Percentiles rank a stretch among this genome's conserved stretches.
Evolutionary conservation across 176 grass and related monocot species (phyloP).

Genomic region (Raddia distichophylla): DNA sequence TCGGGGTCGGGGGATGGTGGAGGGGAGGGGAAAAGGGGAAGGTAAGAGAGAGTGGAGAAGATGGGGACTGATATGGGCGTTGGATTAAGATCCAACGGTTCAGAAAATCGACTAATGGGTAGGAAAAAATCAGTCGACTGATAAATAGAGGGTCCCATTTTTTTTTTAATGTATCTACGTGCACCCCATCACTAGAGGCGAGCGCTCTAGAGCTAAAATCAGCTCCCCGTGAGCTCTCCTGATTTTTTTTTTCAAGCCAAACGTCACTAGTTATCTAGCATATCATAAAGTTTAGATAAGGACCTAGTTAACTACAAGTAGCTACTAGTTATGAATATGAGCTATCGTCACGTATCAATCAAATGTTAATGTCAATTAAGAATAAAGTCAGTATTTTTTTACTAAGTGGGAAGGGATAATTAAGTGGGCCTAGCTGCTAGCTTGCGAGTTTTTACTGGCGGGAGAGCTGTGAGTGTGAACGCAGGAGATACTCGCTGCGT

Average conservation of each 20-base stretch:
- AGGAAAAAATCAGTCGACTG: no score
- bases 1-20: no score
- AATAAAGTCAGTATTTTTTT: not conserved
- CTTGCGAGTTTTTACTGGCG: not conserved
- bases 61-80: no score
- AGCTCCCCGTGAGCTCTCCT: not conserved
- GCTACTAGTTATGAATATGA: no score
- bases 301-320: not conserved
- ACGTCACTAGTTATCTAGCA: not conserved
- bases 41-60: no score
- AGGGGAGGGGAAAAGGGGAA: no score
- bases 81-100: no score
- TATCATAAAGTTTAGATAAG: not conserved
- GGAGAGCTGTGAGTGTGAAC: conserved; percentile 45
- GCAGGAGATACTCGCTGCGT: conserved; percentile 27
- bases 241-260: not conserved
- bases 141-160: no score
- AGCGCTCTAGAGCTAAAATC: not conserved
- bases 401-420: not conserved
- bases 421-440: not conserved
- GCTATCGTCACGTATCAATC: conserved; percentile 24
- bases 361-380: not conserved
- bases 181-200: not conserved
- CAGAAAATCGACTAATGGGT: no score
- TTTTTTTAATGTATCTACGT: not conserved